Evolutionary conservation across 1,284 basidiomycete species (phyloP).

Genomic region (Pascua sp.): DNA sequence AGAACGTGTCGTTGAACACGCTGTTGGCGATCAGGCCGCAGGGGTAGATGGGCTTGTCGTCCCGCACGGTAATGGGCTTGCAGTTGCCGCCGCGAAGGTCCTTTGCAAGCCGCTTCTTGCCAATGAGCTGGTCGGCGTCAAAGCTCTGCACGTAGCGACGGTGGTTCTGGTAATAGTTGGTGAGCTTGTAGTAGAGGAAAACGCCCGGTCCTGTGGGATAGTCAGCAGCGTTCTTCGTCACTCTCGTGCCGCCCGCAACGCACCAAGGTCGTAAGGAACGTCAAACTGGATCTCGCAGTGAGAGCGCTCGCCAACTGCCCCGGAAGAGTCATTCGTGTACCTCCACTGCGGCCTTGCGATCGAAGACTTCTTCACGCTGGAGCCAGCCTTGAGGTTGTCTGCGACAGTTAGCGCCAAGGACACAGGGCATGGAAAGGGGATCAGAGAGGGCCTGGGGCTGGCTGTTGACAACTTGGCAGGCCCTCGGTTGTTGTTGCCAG

Average conservation of each 20-base stretch:
- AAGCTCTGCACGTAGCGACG: constrained; percentile 94
- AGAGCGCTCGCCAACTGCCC: constrained; percentile 53
- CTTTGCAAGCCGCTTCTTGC: constrained; percentile 53
- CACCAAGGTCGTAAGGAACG: constrained; percentile 69
- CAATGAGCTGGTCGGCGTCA: constrained; percentile 79
- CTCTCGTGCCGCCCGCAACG: constrained; percentile 1
- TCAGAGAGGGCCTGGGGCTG: no score
- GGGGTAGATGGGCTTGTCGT: constrained; percentile 71
- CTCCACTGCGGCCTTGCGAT: constrained; percentile 62
- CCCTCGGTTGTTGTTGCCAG: no score
- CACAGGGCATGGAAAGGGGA: background rate
- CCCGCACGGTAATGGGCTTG: constrained; percentile 71
- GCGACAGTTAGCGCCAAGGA: constrained; percentile 2
- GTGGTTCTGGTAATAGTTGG: constrained; percentile 97
- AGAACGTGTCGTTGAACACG: constrained; percentile 91
- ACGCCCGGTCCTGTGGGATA: constrained; percentile 58
- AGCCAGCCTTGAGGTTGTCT: constrained; percentile 49
- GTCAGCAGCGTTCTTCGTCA: background rate
- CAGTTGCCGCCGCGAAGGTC: constrained; percentile 72
- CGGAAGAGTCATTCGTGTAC: constrained; percentile 54
- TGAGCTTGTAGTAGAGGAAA: constrained; percentile 94
- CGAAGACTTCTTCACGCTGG: constrained; percentile 56
- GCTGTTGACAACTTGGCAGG: no score
- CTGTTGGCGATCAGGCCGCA: constrained; percentile 98
- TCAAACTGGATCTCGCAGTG: constrained; percentile 77